Base-by-base conservation (phyloP, 2,329 filamentous ascomycete genomes). In the Penicillium hesseltinei region DNA sequence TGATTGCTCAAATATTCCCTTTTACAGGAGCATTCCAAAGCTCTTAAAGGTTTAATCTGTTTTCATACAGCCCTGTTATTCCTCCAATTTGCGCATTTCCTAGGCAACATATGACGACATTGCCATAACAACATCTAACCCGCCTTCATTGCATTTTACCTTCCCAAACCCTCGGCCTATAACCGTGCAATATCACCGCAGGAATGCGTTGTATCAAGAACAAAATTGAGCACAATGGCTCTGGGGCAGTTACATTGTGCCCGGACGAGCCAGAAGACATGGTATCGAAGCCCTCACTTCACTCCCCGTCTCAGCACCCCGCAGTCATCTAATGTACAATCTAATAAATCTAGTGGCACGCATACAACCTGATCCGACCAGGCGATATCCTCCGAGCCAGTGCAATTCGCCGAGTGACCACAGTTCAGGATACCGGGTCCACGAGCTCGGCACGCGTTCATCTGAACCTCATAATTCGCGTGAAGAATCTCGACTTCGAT, bases 191-290 rank as follows among this genome's bases (percentile, higher is more conserved):
- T 33, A 19, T 25, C 10, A 38, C 33, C n/a, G 9, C 46, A 42
- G 72, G 40, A 4, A 90, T 90, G 88, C 82, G 83, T 57, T 79
- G 90, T 43, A 81, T 89, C 65, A 88, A 86, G 70, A 83, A 86
- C 59, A 81, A 82, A 58, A 87, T 90, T 62, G 85, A 88, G 66
- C 82, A 82, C 58, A 82, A 87, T 73, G 86, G 86, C 74, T 84
- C 84, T 1, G 88, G 88, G 31, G 80, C 78, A 33, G 85, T 87
- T 53, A 88, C 85, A 6, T 78, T 91, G 53, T 81, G 85, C 58
- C 88, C 88, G 2, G 87, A 90, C 73, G 88, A 90, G 71, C 85
- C 87, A 50, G 88, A 90, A 75, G 88, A 91, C 66, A 90, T 91
- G 88, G 85, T 87, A 77, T 23, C 38, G 52, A 15, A 25, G 45